These are phyloP conservation scores for Colletotrichum coccodes DNA, from an alignment of 2,329 filamentous ascomycete genomes.

Conservation along the genomic window DNA sequence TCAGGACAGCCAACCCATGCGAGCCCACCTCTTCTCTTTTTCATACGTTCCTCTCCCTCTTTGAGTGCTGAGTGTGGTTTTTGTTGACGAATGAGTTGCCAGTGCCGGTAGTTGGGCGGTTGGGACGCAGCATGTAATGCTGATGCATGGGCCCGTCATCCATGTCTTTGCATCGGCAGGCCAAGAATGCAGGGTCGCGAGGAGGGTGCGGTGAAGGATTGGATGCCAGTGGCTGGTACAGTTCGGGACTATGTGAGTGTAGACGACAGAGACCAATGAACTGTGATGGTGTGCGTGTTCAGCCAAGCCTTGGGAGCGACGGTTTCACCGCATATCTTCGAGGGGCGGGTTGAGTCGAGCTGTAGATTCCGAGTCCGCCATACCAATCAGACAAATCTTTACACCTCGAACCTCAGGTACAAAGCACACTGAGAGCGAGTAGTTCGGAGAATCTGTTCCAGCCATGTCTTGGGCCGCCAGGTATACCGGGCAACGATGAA, in stretches of 20 bases:
- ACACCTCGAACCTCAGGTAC: too few relatives aligned
- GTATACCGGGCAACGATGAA: not conserved
- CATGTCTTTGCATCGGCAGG: constrained; percentile 13
- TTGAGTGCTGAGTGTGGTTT: too few relatives aligned
- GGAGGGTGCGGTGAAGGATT: constrained; percentile 11
- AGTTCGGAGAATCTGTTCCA: not conserved
- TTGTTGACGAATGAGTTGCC: not conserved
- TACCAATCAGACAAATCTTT: not conserved
- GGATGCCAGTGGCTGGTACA: constrained; percentile 8
- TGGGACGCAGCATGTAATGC: not conserved
- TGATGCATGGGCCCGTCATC: not conserved
- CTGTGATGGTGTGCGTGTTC: not conserved
- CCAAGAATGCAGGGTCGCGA: constrained; percentile 24
- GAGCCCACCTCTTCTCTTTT: not conserved
- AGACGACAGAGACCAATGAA: not conserved
- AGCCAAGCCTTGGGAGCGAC: not conserved
- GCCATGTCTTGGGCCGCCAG: not conserved
- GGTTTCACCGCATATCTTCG: constrained; percentile 7
- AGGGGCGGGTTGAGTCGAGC: not conserved
- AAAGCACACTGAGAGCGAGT: not conserved
- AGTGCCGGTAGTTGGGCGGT: constrained; percentile 17
- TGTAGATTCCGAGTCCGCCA: not conserved
- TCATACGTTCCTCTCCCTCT: too few relatives aligned
- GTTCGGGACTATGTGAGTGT: not conserved
- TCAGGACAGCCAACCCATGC: constrained; percentile 1